Conservation (phyloP, 1,284 basidiomycete genomes). For the Melampsora larici-populina region DNA sequence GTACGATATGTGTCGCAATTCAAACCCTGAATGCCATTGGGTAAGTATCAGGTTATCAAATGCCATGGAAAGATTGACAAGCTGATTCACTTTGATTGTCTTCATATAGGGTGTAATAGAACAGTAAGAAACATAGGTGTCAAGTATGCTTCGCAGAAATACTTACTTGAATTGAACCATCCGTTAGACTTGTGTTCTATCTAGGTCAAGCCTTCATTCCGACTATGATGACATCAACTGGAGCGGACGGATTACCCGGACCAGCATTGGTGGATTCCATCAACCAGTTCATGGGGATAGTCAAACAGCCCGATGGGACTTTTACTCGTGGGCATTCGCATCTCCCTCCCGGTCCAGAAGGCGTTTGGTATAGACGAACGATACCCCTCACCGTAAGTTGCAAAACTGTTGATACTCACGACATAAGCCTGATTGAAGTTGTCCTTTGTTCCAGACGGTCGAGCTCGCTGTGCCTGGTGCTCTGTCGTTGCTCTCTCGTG, state of each 20-base stretch:
- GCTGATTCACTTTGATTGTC: neutral
- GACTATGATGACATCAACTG: neutral
- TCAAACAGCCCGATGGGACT: neutral
- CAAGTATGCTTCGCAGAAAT: neutral
- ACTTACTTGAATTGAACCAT: neutral
- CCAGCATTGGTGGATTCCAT: neutral
- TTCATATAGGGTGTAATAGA: neutral
- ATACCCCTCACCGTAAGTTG: neutral
- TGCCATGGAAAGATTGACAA: neutral
- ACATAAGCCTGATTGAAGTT: neutral
- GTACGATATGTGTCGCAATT: neutral
- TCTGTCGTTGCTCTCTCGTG: neutral
- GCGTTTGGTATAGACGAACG: neutral
- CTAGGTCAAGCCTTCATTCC: neutral
- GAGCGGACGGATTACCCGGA: neutral
- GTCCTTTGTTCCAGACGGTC: neutral
- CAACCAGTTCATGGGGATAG: neutral
- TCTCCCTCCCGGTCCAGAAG: neutral
- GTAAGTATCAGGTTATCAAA: neutral
- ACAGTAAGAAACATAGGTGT: neutral
- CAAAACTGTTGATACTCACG: neutral
- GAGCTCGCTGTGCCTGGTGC: neutral
- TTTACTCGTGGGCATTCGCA: neutral
- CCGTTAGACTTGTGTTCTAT: neutral
- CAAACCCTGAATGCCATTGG: constrained; percentile 1